phyloP scores from a whole-genome alignment of 2,329 filamentous ascomycete genomes.

The Penicillium sp. region DNA sequence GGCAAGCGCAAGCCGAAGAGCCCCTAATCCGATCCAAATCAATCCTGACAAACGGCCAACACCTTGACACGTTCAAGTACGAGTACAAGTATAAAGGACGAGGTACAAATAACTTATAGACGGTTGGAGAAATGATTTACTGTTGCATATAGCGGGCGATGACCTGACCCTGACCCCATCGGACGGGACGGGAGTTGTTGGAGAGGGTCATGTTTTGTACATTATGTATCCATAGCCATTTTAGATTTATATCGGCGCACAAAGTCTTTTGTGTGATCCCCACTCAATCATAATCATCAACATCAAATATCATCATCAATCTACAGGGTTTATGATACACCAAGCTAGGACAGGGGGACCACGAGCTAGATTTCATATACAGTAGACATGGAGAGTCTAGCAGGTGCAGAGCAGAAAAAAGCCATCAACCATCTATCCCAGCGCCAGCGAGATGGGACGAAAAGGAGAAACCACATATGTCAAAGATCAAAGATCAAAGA shows the following conservation, averaged over 20 bases:
- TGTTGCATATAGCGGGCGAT: conserved; percentile 31
- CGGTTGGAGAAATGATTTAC: conserved; percentile 27
- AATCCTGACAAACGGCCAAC: background rate
- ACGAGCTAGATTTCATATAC: background rate
- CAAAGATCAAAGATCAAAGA: conserved; percentile 10
- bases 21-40: conserved; percentile 25
- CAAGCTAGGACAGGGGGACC: conserved; percentile 1
- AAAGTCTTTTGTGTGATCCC: conserved; percentile 26
- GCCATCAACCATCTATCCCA: conserved; percentile 18
- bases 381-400: background rate
- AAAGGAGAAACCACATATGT: conserved; percentile 8
- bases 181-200: conserved; percentile 22
- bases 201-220: conserved; percentile 33
- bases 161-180: background rate
- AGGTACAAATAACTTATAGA: conserved; percentile 2
- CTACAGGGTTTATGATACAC: conserved; percentile 29
- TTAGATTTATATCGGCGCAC: conserved; percentile 37
- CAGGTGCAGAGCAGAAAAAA: background rate
- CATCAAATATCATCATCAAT: conserved; percentile 11
- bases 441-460: conserved; percentile 17
- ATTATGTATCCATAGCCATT: conserved; percentile 33
- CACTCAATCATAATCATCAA: conserved; percentile 26
- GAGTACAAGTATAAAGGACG: background rate
- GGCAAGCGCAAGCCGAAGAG: conserved; percentile 70
- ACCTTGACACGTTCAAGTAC: background rate